phyloP scores from a whole-genome alignment of 176 grass and related monocot genomes.

The Oryza officinalis region DNA sequence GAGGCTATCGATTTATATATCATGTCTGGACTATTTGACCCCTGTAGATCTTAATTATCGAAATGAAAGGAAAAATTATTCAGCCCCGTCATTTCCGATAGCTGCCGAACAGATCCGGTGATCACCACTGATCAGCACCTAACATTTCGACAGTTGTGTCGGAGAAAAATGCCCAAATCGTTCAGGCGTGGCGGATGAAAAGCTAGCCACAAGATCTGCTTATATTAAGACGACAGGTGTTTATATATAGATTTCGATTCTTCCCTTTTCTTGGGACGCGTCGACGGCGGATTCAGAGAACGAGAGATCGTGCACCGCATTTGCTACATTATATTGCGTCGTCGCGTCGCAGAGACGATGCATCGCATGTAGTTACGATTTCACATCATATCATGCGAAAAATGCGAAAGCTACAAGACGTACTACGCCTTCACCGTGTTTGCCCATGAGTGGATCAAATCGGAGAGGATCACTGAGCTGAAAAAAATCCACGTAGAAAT shows the following conservation, averaged over 20 bases:
- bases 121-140: background rate
- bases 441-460: background rate
- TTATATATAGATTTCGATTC: background rate
- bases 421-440: background rate
- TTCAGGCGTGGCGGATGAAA: background rate
- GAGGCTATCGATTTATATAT: background rate
- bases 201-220: background rate
- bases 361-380: background rate
- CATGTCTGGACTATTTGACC: too few species aligned
- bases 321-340: background rate
- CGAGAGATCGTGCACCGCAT: slow-evolving; percentile 12
- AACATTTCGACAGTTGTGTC: background rate
- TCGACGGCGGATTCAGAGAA: background rate
- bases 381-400: background rate
- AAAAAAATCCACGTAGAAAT: background rate
- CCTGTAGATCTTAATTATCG: background rate
- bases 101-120: background rate
- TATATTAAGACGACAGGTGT: too few species aligned
- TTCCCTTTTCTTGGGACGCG: background rate
- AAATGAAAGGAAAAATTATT: background rate
- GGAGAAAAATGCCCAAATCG: background rate
- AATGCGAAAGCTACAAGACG: background rate
- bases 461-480: background rate
- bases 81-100: background rate
- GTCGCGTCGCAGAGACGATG: background rate